phyloP scores from a whole-genome alignment of 2,329 filamentous ascomycete genomes.

The Mycogone perniciosa region DNA sequence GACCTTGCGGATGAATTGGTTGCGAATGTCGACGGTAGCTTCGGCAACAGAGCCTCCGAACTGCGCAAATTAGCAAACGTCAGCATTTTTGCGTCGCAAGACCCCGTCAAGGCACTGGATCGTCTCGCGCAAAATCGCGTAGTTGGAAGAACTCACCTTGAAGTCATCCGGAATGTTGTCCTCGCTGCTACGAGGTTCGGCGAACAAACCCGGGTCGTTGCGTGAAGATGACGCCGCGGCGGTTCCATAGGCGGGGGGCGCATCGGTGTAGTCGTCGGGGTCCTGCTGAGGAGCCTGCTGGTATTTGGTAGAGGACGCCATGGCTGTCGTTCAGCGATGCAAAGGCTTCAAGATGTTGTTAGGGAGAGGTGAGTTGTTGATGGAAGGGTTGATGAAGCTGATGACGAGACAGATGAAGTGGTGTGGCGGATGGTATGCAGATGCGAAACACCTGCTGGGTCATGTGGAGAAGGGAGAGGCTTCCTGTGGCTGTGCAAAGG shows the following conservation, averaged over 20 bases:
- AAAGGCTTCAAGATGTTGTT: background rate
- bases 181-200: constrained; percentile 68
- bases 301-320: constrained; percentile 78
- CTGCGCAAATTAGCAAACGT: constrained; percentile 33
- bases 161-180: constrained; percentile 96
- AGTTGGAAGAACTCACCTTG: constrained; percentile 53
- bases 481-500: background rate
- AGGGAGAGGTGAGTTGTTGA: background rate
- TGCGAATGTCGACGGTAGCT: constrained; percentile 89
- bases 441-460: constrained; percentile 3
- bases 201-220: constrained; percentile 54
- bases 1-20: constrained; percentile 95
- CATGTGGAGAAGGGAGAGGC: constrained; percentile 12
- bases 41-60: constrained; percentile 92
- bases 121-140: background rate
- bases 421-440: constrained; percentile 14
- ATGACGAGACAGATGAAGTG: constrained; percentile 1
- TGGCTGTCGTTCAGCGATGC: constrained; percentile 27
- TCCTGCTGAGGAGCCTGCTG: constrained; percentile 77
- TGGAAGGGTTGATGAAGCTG: background rate
- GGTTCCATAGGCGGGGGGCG: constrained; percentile 70
- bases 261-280: constrained; percentile 72
- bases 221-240: constrained; percentile 44
- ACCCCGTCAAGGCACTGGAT: background rate
- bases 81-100: background rate